Conservation (phyloP, 108 stramenopile species). For the Pseudonitzschia multiseries region DNA sequence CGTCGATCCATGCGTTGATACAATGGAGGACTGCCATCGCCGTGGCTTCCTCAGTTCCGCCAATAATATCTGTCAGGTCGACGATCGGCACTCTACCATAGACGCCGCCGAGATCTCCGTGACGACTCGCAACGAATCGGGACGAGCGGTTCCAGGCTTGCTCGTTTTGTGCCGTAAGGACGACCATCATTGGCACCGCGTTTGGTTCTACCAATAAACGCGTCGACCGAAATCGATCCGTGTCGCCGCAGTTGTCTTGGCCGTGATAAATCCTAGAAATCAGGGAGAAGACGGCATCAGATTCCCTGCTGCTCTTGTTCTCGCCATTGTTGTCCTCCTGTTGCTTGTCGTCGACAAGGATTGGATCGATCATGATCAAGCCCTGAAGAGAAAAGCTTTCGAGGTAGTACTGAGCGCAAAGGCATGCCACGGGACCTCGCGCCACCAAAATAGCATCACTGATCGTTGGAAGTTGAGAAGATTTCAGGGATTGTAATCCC, state of each 20-base stretch:
- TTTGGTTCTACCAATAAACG: slow-evolving; percentile 51
- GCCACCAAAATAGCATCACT: slow-evolving; percentile 39
- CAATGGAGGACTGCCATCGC: slow-evolving; percentile 2
- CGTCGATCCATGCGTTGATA: slow-evolving; percentile 27
- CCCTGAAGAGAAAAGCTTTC: slow-evolving; percentile 52
- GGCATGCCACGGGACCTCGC: slow-evolving; percentile 40
- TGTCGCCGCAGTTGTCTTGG: background rate
- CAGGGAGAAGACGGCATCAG: background rate
- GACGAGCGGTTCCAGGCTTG: background rate
- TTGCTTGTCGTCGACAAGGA: slow-evolving; percentile 22
- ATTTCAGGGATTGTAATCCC: slow-evolving; percentile 12
- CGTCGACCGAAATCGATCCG: slow-evolving; percentile 8
- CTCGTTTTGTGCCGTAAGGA: slow-evolving; percentile 13
- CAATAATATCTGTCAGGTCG: background rate
- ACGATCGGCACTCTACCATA: slow-evolving; percentile 22
- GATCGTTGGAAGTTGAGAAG: slow-evolving; percentile 22
- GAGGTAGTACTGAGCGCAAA: slow-evolving; percentile 47
- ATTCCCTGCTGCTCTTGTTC: background rate
- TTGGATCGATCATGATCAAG: slow-evolving; percentile 59
- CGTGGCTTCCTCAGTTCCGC: background rate
- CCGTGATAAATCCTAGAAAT: slow-evolving; percentile 3
- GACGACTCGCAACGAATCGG: slow-evolving; percentile 21
- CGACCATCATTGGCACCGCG: slow-evolving; percentile 54
- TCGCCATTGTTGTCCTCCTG: slow-evolving; percentile 1
- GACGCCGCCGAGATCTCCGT: slow-evolving; percentile 29